A percentile compares a stretch with the other conserved stretches of the same genome.
These are phyloP conservation scores for Phlegmacium glaucopus DNA, from an alignment of 768 basidiomycete species.

Conservation along the genomic window DNA sequence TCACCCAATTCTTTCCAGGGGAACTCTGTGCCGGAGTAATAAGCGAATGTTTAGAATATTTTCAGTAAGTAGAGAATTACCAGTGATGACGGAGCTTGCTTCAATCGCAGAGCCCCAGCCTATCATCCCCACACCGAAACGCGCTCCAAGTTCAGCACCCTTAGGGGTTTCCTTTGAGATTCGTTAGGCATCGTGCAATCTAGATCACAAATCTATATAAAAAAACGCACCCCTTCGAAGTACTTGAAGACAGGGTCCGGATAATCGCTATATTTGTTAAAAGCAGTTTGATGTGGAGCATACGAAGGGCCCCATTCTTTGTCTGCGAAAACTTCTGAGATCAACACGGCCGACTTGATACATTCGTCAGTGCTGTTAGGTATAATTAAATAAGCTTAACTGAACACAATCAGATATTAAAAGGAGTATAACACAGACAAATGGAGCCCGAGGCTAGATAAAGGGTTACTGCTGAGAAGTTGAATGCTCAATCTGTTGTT, in stretches of 20 bases:
- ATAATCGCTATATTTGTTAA: constrained; percentile 21
- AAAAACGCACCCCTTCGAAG: constrained; percentile 8
- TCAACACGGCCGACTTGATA: constrained; percentile 17
- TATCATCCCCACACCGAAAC: constrained; percentile 32
- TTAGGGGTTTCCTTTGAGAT: constrained; percentile 2
- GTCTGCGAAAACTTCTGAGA: constrained; percentile 34
- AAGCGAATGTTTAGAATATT: neutral
- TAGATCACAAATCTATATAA: too few species aligned
- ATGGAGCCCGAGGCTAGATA: constrained; percentile 22
- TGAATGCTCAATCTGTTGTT: constrained; percentile 39
- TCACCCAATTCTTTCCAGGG: constrained; percentile 27
- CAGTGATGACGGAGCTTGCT: constrained; percentile 23
- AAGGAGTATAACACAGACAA: constrained; percentile 11
- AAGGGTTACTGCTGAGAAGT: constrained; percentile 21
- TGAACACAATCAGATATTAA: neutral
- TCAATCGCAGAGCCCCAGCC: constrained; percentile 31
- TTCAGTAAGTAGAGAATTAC: constrained; percentile 10
- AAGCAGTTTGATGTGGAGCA: constrained; percentile 19
- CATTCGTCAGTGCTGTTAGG: constrained; percentile 17
- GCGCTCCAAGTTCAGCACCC: constrained; percentile 17
- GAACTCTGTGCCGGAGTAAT: constrained; percentile 22
- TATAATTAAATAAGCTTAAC: constrained; percentile 1
- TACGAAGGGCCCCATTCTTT: constrained; percentile 26
- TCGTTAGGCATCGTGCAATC: too few species aligned
- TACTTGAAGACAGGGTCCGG: constrained; percentile 21